Evolutionary conservation across 257 asterid genomes (phyloP).

Genomic region (Nemophila menziesii): DNA sequence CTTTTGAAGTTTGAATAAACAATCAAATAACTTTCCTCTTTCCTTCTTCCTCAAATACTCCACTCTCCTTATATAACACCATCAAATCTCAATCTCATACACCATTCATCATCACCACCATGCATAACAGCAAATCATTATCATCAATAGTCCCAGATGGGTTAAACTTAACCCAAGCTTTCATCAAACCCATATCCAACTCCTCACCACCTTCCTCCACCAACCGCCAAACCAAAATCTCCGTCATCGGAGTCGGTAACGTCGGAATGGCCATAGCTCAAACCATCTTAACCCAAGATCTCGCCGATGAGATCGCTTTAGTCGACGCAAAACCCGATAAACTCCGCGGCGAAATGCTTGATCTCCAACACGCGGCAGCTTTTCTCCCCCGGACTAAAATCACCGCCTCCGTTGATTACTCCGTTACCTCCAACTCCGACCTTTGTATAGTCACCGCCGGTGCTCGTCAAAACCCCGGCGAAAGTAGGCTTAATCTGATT

Average conservation of each 20-base stretch:
- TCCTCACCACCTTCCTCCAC: conserved; percentile 30
- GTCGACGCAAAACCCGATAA: conserved; percentile 62
- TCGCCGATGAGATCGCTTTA: conserved; percentile 66
- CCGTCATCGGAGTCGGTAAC: conserved; percentile 82
- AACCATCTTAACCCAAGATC: conserved; percentile 80
- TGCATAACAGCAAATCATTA: conserved; percentile 46
- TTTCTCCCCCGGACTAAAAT: conserved; percentile 75
- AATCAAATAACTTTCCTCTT: background rate
- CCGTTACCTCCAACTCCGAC: conserved; percentile 50
- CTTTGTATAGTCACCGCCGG: conserved; percentile 86
- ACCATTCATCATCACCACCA: conserved; percentile 4
- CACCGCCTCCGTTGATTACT: conserved; percentile 52
- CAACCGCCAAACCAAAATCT: conserved; percentile 55
- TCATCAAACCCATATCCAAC: conserved; percentile 49
- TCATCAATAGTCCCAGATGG: conserved; percentile 72
- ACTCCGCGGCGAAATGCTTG: conserved; percentile 83
- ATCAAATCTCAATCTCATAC: background rate
- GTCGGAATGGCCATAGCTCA: conserved; percentile 97
- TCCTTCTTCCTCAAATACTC: background rate
- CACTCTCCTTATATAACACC: conserved; percentile 5
- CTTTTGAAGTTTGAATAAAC: conserved; percentile 11
- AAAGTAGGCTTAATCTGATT: conserved; percentile 56
- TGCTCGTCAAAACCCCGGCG: conserved; percentile 71
- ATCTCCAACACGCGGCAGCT: conserved; percentile 90
- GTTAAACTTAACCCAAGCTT: conserved; percentile 41